phyloP scores from a whole-genome alignment of 805 yeast genomes.

The Diddensiella transvaalensis region DNA sequence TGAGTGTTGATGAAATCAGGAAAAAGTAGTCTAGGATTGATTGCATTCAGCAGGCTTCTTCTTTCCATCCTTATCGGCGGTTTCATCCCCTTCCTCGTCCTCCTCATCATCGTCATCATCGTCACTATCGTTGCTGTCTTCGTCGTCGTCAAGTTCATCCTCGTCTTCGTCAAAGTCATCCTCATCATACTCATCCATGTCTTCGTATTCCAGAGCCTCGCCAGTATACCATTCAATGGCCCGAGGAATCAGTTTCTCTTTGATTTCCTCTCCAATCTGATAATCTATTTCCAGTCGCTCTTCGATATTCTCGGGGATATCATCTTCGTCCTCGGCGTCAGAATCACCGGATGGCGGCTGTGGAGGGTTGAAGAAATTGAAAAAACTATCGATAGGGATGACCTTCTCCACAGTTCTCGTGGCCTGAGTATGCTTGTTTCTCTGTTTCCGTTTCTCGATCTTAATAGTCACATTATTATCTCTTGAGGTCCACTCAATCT shows the following conservation, averaged over 20 bases:
- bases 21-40: constrained; percentile 47
- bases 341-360: constrained; percentile 61
- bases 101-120: constrained; percentile 61
- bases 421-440: constrained; percentile 93
- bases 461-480: constrained; percentile 79
- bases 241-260: constrained; percentile 92
- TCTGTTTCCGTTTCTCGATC: constrained; percentile 93
- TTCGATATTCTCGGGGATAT: constrained; percentile 71
- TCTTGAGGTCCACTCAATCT: constrained; percentile 77
- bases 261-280: constrained; percentile 92
- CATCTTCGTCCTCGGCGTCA: constrained; percentile 58
- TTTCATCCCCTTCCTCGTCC: constrained; percentile 44
- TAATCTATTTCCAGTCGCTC: constrained; percentile 86
- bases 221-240: constrained; percentile 99
- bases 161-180: constrained; percentile 60
- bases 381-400: constrained; percentile 92
- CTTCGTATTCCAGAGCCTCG: constrained; percentile 80
- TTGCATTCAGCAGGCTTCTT: constrained; percentile 57
- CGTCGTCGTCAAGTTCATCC: constrained; percentile 59
- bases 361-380: constrained; percentile 95
- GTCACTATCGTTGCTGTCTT: constrained; percentile 58
- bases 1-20: no score
- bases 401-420: constrained; percentile 93
- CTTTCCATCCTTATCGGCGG: constrained; percentile 40
- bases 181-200: constrained; percentile 53